Conservation (phyloP, 2,329 filamentous ascomycete genomes). For the Sordariomycetes sp. region DNA sequence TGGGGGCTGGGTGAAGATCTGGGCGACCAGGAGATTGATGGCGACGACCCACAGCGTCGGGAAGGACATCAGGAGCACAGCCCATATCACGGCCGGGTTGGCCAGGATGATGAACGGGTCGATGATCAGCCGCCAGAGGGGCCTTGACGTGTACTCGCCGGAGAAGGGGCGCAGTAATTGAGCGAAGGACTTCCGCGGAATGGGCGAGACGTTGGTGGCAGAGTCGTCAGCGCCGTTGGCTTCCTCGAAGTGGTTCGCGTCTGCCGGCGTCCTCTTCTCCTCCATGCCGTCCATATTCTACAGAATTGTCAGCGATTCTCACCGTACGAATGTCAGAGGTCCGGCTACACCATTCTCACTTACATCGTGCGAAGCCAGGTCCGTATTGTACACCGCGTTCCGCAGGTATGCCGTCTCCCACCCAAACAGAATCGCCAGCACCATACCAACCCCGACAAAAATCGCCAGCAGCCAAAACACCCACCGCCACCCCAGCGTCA, state of each 20-base stretch:
- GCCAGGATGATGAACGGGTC: not conserved
- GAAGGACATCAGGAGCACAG: not conserved
- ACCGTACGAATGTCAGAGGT: not conserved
- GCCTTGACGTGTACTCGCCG: not conserved
- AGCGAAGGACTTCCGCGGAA: not conserved
- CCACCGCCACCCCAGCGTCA: not conserved
- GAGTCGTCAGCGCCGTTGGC: not conserved
- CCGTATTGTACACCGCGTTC: not conserved
- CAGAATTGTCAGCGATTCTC: too few relatives aligned
- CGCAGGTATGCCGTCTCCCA: not conserved
- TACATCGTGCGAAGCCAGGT: not conserved
- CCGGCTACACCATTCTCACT: not conserved
- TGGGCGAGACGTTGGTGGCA: not conserved
- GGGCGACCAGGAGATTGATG: not conserved
- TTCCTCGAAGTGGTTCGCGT: not conserved
- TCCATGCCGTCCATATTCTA: not conserved
- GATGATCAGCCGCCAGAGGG: not conserved
- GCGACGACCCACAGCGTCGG: not conserved
- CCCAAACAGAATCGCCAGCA: not conserved
- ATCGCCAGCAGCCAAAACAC: not conserved
- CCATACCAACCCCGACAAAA: not conserved
- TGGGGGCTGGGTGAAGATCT: not conserved
- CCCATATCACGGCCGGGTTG: not conserved
- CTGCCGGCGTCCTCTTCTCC: not conserved
- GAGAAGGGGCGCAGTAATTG: not conserved